phyloP scores from a whole-genome alignment of 208 protist genomes.

The Leishmania turanica region DNA sequence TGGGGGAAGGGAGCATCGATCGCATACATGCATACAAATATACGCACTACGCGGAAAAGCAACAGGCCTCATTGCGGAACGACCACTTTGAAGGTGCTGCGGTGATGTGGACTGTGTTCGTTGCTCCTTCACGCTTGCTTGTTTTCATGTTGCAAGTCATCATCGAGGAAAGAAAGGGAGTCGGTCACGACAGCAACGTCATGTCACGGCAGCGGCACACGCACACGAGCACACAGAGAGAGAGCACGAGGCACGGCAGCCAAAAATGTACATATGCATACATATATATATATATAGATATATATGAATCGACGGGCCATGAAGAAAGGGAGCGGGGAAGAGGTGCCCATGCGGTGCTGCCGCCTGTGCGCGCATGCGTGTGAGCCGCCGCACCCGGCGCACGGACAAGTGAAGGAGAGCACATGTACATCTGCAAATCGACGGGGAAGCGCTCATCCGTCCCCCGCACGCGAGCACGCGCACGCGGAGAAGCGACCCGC shows the following conservation, averaged over 20 bases:
- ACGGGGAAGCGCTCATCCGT: not conserved
- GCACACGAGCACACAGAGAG: not conserved
- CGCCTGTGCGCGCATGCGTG: not conserved
- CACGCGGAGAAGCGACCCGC: not conserved
- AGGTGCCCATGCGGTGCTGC: too few species aligned
- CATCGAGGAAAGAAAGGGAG: not conserved
- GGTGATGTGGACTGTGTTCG: too few species aligned
- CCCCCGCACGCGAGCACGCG: not conserved
- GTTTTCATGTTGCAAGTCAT: not conserved
- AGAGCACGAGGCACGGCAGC: not conserved
- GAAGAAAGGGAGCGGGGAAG: too few species aligned
- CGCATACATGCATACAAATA: not conserved
- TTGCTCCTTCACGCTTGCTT: not conserved
- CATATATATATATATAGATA: too few species aligned
- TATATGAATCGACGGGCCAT: too few species aligned
- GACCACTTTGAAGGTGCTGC: not conserved
- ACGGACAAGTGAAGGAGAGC: not conserved
- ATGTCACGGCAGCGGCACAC: not conserved
- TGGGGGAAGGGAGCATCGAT: not conserved
- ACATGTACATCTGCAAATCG: not conserved
- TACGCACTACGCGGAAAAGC: not conserved
- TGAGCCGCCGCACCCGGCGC: not conserved
- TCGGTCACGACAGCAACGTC: not conserved
- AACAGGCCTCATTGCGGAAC: not conserved
- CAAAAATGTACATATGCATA: too few species aligned